Evolutionary conservation across 2,329 filamentous ascomycete species (phyloP), one percentile per base, ranked within the genome.

Genomic region (Colletotrichum aenigma): DNA sequence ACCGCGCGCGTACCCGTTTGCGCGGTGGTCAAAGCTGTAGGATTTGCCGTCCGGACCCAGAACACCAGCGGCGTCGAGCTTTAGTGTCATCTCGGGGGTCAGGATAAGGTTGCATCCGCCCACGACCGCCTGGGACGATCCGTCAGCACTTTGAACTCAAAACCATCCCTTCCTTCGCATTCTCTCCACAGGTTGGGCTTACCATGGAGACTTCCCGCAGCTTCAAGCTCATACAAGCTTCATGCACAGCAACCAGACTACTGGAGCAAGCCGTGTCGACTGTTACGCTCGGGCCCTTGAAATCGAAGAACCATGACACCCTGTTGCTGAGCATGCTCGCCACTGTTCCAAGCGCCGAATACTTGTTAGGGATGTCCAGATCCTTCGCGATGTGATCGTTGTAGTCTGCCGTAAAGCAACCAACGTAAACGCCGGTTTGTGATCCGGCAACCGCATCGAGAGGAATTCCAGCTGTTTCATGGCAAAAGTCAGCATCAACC

Each of bases 201-300:
- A 79, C 77, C 78, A 79, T 77, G 24, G 71, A 68, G 21, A 72
- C 52, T n/a, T 77, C 77, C 21, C 75, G 64, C 12, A 68, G 70
- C 64, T 75, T 70, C n/a, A 79, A 60, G 16, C 71, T 72, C 64
- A 81, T 80, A 43, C 77, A 78, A 15, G 78, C 81, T 36, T 79
- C 78, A 66, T 86, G 82, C 4, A 85, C 76, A 10, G 83, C 84
- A 4, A 84, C 81, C 9, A 86, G 70, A 55, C 80, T 82, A 6
- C 81, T 81, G 0, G 83, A 85, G 68, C 85, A 87, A 4, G 84
- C 85, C 7, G 85, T 86, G 62, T 86, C 84, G n/a, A 86, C 79
- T 5, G 82, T 84, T 43, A 83, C 77, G 34, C 80, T 82, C 0
- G 83, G 81, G 1, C 83, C 83, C 3, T 77, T 76, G 38, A 83